Conservation (phyloP, 208 protist species). For the Crithidia fasciculata region DNA sequence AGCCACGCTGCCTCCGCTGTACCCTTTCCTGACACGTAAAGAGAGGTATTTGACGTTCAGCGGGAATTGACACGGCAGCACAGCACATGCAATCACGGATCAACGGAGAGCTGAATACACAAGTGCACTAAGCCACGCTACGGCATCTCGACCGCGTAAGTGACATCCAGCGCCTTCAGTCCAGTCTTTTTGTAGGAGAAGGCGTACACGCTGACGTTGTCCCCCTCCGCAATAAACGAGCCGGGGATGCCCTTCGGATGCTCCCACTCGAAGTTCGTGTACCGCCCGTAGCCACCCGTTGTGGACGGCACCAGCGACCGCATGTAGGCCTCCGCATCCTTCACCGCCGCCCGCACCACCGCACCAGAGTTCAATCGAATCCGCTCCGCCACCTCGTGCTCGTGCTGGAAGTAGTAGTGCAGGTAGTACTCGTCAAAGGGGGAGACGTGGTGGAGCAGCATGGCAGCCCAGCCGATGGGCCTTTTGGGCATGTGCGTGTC, state of each 20-base stretch:
- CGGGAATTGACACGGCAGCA: too few species aligned
- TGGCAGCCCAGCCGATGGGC: constrained; percentile 2
- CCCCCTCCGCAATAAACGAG: neutral
- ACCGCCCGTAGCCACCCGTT: neutral
- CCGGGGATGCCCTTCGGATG: neutral
- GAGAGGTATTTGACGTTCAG: too few species aligned
- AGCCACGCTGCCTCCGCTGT: too few species aligned
- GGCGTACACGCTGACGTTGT: constrained; percentile 11
- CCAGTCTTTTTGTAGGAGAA: neutral
- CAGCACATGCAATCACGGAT: too few species aligned
- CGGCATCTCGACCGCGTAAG: too few species aligned
- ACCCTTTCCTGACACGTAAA: too few species aligned
- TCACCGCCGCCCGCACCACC: neutral
- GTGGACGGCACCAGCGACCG: neutral
- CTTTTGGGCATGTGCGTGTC: neutral
- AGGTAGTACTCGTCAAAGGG: constrained; percentile 13
- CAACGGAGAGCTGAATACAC: too few species aligned
- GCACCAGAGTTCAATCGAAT: too few species aligned
- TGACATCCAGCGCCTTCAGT: too few species aligned
- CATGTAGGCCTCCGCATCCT: neutral
- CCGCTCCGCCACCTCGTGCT: neutral
- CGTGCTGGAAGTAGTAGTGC: constrained; percentile 27
- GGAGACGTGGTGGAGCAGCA: constrained; percentile 13
- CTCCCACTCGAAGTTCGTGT: neutral
- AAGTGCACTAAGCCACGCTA: too few species aligned